Conservation (phyloP, 805 yeast species). For the Blastobotrys mokoenaii region DNA sequence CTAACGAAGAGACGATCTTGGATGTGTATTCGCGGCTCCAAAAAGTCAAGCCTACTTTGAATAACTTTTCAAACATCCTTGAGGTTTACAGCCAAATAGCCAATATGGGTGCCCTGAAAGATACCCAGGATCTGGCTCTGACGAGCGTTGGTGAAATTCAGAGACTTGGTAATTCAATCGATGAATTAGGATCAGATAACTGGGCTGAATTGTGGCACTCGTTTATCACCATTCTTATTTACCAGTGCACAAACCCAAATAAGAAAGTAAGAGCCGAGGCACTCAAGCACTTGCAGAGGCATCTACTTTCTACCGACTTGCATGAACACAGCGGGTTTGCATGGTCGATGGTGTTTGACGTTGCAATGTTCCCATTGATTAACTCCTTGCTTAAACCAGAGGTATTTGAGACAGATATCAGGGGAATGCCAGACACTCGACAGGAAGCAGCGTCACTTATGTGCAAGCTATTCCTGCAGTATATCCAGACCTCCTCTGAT, state of each 20-base stretch:
- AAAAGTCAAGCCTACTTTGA: constrained; percentile 14
- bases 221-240: constrained; percentile 72
- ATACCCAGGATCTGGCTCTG: background rate
- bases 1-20: no score
- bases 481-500: constrained; percentile 23
- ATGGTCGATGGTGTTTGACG: constrained; percentile 47
- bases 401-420: constrained; percentile 47
- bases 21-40: no score
- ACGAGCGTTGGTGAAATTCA: constrained; percentile 24
- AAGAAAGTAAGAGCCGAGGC: constrained; percentile 65
- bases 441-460: constrained; percentile 57
- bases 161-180: constrained; percentile 10
- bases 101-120: constrained; percentile 16
- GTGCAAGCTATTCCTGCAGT: constrained; percentile 54
- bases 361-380: constrained; percentile 67
- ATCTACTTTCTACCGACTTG: constrained; percentile 36
- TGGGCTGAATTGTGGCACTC: constrained; percentile 40
- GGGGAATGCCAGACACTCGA: constrained; percentile 59
- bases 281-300: constrained; percentile 47
- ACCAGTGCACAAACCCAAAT: constrained; percentile 85
- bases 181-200: constrained; percentile 1
- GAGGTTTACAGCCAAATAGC: constrained; percentile 21
- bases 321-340: constrained; percentile 11
- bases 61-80: constrained; percentile 20
- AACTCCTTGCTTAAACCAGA: constrained; percentile 61